Base-by-base conservation (phyloP, 2,329 filamentous ascomycete species). In the Alternaria novae-zelandiae region DNA sequence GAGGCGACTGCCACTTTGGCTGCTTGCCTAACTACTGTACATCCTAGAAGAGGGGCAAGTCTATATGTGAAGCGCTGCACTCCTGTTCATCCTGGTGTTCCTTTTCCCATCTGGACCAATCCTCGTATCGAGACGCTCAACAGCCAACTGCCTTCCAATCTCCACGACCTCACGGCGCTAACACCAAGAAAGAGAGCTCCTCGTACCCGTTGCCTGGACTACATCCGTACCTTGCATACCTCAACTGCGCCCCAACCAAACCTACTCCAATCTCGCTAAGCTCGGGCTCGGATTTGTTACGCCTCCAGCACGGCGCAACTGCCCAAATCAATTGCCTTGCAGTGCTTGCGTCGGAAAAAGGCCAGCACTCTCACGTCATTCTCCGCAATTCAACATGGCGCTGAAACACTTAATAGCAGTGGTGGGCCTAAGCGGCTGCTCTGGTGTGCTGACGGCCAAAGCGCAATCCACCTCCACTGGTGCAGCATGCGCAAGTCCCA, bases 401-500 rank as follows among this genome's bases (percentile, higher is more conserved):
- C 66, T 72, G 61, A 75, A 68, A 64, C 68, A 70, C 65, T 68
- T 77, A 54, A 58, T 75, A 64, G 70, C 63, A 44, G 60, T 46
- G 30, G 60, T 53, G 41, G 60, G 50, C 50, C 66, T 75, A 65
- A 66, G 50, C 50, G 57, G 41, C 23, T 61, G 63, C 56, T 71
- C 66, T 56, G 65, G 71, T 32, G 64, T 64, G 59, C 61, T 69
- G 49, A 61, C 69, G 62, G 74, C 66, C 64, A 68, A 63, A 59
- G 73, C 73, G 59, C 72, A 75, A 64, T 61, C 51, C 61, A 58
- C 70, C 36, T 41, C 36, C 32, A 63, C 72, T 44, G 65, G 70
- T 20, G 49, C 71, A 23, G 64, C 75, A 30, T 82, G 79, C 70
- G 76, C 79, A 41, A 76, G 74, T 50, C 77, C 77, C 6, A 74